These are phyloP conservation scores for Cyclostephanos invisitatus DNA, from an alignment of 108 stramenopile genomes.

Conservation along the genomic window DNA sequence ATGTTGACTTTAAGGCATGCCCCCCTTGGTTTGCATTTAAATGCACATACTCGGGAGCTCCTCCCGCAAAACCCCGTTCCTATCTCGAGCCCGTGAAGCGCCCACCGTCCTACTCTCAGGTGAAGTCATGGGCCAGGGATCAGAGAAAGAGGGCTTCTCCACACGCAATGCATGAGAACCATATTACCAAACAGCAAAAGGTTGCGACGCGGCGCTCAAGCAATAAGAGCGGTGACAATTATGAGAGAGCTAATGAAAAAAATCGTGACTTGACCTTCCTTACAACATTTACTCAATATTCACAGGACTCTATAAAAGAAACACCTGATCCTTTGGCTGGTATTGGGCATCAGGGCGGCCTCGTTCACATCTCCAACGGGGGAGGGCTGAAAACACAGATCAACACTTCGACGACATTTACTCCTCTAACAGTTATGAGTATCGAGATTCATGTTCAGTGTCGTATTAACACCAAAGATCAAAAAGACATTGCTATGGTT, in stretches of 20 bases:
- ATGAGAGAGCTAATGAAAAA: neutral
- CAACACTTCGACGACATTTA: conserved; percentile 43
- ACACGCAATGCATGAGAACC: neutral
- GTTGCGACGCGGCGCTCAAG: neutral
- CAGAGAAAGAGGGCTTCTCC: conserved; percentile 17
- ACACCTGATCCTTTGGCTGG: conserved; percentile 64
- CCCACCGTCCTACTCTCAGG: conserved; percentile 50
- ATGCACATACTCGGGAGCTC: conserved; percentile 15
- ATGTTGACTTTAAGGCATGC: conserved; percentile 6
- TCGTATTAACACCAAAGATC: conserved; percentile 64
- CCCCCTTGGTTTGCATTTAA: conserved; percentile 38
- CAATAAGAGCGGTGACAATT: conserved; percentile 6
- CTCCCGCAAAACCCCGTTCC: conserved; percentile 4
- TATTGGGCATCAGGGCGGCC: conserved; percentile 80
- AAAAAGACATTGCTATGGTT: conserved; percentile 77
- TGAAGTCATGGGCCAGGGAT: conserved; percentile 47
- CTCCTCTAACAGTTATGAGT: conserved; percentile 81
- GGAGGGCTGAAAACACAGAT: conserved; percentile 77
- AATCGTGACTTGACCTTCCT: conserved; percentile 12
- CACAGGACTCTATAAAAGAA: conserved; percentile 35
- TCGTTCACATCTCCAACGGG: conserved; percentile 72
- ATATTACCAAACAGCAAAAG: conserved; percentile 12
- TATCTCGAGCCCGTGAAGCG: conserved; percentile 51
- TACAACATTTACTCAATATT: conserved; percentile 30
- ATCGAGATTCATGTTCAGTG: conserved; percentile 90